Evolutionary conservation across 169 alveolate genomes (phyloP).

Genomic region (Amoebophrya sp.): DNA sequence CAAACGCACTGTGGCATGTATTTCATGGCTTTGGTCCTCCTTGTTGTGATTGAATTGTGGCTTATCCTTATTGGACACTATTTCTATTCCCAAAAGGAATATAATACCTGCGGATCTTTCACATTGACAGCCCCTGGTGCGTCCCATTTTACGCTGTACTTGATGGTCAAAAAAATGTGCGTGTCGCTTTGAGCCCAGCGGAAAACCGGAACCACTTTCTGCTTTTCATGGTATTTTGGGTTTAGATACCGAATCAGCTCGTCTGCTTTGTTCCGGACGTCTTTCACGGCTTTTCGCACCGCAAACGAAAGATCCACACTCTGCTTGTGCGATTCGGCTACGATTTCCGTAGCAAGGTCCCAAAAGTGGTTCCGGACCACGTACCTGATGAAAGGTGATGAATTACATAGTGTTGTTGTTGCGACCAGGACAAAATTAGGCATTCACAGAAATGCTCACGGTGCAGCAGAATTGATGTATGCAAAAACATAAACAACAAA

Average conservation of each 20-base stretch:
- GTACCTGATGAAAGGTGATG: conserved; percentile 4
- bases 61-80: no score
- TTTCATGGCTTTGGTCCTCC: no score
- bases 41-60: no score
- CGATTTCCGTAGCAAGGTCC: neutral
- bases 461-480: no score
- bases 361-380: neutral
- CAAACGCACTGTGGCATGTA: no score
- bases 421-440: no score
- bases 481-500: no score
- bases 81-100: no score
- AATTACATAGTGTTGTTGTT: no score
- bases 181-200: conserved; percentile 73
- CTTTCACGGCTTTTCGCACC: conserved; percentile 17
- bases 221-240: conserved; percentile 27
- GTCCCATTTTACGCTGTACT: conserved; percentile 69
- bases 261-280: neutral
- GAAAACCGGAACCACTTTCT: conserved; percentile 64
- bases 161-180: conserved; percentile 56
- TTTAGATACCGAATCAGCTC: conserved; percentile 27
- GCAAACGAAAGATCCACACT: neutral
- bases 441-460: no score
- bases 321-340: neutral
- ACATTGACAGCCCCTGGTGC: conserved; percentile 63
- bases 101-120: conserved; percentile 41